Conservation (phyloP, 176 grass and related monocot genomes). For the Thinopyrum elongatum region DNA sequence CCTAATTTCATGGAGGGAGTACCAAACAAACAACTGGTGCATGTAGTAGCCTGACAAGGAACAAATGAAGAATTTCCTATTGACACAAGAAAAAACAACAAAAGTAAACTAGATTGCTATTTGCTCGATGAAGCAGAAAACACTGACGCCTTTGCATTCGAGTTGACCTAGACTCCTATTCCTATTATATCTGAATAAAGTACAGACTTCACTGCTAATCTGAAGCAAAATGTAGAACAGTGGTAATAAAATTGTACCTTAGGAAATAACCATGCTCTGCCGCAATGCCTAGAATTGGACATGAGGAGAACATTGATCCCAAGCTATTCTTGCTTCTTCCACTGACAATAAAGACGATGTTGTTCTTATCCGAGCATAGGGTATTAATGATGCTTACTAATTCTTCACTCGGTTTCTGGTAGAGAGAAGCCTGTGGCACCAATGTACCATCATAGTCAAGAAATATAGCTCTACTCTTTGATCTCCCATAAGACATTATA, state of each 20-base stretch:
- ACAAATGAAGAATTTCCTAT: neutral
- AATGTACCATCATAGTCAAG: conserved; percentile 91
- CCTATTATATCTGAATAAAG: neutral
- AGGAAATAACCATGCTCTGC: conserved; percentile 85
- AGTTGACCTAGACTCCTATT: neutral
- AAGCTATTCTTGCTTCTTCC: conserved; percentile 58
- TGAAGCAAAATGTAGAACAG: neutral
- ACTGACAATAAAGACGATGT: conserved; percentile 69
- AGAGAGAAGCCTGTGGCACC: conserved; percentile 53
- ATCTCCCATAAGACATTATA: conserved; percentile 62
- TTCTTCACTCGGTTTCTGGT: conserved; percentile 56
- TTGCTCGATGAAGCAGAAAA: neutral
- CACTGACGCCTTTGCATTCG: neutral
- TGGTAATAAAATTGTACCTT: conserved; percentile 43
- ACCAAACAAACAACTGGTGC: neutral
- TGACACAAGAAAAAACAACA: neutral
- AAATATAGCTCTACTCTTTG: conserved; percentile 69
- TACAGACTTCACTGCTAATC: neutral
- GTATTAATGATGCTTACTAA: conserved; percentile 64
- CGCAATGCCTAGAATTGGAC: conserved; percentile 68
- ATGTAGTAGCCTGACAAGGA: neutral
- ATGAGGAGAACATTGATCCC: conserved; percentile 55
- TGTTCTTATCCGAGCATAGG: conserved; percentile 62
- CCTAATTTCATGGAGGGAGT: neutral
- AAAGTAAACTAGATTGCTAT: neutral